These are phyloP conservation scores for Didymella segeticola DNA, from an alignment of 2,329 filamentous ascomycete genomes.

Conservation along the genomic window DNA sequence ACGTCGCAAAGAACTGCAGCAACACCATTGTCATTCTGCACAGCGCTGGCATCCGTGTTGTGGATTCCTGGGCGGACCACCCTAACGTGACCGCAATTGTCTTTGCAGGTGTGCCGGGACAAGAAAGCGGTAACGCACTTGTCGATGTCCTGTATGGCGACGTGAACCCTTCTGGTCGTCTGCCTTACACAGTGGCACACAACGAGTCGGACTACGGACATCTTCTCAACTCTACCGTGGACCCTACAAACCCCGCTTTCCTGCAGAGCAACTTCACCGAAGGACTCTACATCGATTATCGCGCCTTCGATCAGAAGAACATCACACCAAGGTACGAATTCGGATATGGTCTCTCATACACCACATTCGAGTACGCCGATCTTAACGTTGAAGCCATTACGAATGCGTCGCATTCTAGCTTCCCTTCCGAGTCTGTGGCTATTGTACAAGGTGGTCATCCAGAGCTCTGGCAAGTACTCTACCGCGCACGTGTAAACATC, in stretches of 20 bases:
- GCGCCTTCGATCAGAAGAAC: conserved; percentile 70
- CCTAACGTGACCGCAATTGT: conserved; percentile 82
- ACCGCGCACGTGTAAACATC: conserved; percentile 69
- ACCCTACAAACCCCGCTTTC: conserved; percentile 60
- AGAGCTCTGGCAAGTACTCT: conserved; percentile 70
- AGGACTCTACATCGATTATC: conserved; percentile 81
- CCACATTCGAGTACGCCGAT: conserved; percentile 74
- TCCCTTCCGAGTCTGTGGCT: conserved; percentile 17
- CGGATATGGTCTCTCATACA: conserved; percentile 77
- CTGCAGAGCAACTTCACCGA: conserved; percentile 79
- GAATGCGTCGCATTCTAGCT: conserved; percentile 45
- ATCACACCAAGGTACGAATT: conserved; percentile 78
- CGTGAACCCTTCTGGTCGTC: conserved; percentile 74
- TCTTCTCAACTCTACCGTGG: conserved; percentile 57
- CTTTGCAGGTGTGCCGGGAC: conserved; percentile 79
- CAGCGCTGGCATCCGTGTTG: conserved; percentile 59
- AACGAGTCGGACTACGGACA: conserved; percentile 71
- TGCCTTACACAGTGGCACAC: conserved; percentile 79
- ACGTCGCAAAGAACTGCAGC: conserved; percentile 54
- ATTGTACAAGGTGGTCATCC: conserved; percentile 46
- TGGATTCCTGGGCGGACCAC: conserved; percentile 75
- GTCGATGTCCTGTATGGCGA: conserved; percentile 80
- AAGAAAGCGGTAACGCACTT: conserved; percentile 79
- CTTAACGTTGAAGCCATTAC: conserved; percentile 61
- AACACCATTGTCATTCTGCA: conserved; percentile 60